Percentiles rank a stretch among this genome's conserved stretches.
These are phyloP conservation scores for Fusarium sterilihyphosum DNA, from an alignment of 2,329 filamentous ascomycete genomes.

Conservation along the genomic window DNA sequence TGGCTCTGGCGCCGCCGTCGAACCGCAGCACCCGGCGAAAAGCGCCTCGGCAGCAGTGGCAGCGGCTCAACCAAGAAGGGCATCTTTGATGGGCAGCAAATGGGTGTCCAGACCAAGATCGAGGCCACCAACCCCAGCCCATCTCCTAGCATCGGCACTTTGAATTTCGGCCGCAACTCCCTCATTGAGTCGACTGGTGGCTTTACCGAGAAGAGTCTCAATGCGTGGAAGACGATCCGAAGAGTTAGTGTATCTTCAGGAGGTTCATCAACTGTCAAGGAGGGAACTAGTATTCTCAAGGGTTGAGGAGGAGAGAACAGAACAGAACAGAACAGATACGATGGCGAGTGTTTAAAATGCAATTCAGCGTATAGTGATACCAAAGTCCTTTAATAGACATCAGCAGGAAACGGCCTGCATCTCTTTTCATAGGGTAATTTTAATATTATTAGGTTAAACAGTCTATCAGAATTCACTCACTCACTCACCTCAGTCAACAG, in stretches of 20 bases:
- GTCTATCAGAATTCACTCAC: neutral
- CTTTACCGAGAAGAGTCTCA: slow-evolving; percentile 33
- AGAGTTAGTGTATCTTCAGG: slow-evolving; percentile 41
- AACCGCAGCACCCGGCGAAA: neutral
- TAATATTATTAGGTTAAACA: slow-evolving; percentile 12
- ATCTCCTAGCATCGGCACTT: slow-evolving; percentile 35
- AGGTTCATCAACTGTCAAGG: slow-evolving; percentile 18
- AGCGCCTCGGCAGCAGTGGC: slow-evolving; percentile 34
- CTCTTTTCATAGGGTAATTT: slow-evolving; percentile 36
- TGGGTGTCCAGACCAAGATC: slow-evolving; percentile 43
- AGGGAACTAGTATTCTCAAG: slow-evolving; percentile 16
- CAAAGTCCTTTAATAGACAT: slow-evolving; percentile 31
- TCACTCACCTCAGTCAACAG: neutral
- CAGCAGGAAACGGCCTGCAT: slow-evolving; percentile 38
- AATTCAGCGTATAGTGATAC: slow-evolving; percentile 25
- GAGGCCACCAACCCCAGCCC: slow-evolving; percentile 40
- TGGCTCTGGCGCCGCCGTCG: slow-evolving; percentile 35
- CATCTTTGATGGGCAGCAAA: slow-evolving; percentile 35
- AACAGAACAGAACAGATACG: neutral
- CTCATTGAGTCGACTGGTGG: slow-evolving; percentile 36
- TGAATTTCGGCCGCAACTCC: slow-evolving; percentile 42
- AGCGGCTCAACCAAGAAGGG: slow-evolving; percentile 26
- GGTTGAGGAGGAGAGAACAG: neutral
- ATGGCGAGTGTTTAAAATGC: neutral
- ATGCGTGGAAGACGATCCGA: slow-evolving; percentile 39